Percentiles rank a stretch among this genome's conserved stretches.
These are phyloP conservation scores for Fonsecaea pugnacius DNA, from an alignment of 2,329 filamentous ascomycete genomes.

Conservation along the genomic window DNA sequence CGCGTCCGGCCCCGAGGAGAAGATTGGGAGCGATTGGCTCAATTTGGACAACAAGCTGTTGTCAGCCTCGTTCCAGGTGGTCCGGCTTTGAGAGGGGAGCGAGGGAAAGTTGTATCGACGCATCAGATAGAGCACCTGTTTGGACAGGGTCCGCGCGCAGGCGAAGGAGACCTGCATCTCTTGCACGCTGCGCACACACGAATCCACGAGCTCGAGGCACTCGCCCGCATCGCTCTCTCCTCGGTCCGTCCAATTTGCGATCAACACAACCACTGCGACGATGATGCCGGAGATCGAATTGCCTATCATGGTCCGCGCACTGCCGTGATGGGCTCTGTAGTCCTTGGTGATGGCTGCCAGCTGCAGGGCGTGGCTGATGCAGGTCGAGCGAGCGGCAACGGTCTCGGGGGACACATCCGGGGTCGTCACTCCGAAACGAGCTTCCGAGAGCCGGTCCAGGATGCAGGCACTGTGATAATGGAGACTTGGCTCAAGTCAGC, in stretches of 20 bases:
- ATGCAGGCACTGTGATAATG: background rate
- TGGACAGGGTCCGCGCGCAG: constrained; percentile 2
- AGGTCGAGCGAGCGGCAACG: background rate
- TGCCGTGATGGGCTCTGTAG: background rate
- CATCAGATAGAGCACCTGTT: background rate
- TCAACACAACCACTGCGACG: background rate
- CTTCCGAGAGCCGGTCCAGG: background rate
- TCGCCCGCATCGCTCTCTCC: background rate
- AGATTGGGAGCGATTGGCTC: background rate
- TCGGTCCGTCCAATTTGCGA: background rate
- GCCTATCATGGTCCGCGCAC: background rate
- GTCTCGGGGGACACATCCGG: background rate
- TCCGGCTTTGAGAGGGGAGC: background rate
- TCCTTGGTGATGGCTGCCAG: background rate
- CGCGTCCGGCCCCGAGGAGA: background rate
- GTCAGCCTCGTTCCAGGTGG: background rate
- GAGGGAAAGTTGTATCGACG: background rate
- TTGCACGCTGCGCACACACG: background rate
- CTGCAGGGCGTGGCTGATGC: background rate
- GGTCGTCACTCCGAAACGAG: background rate
- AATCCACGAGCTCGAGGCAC: background rate
- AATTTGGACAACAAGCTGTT: background rate
- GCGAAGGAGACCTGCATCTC: constrained; percentile 2
- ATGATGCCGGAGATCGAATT: background rate
- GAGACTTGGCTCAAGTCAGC: background rate